Evolutionary conservation across 2,329 filamentous ascomycete species (phyloP).

Genomic region (Aureobasidium namibiae): DNA sequence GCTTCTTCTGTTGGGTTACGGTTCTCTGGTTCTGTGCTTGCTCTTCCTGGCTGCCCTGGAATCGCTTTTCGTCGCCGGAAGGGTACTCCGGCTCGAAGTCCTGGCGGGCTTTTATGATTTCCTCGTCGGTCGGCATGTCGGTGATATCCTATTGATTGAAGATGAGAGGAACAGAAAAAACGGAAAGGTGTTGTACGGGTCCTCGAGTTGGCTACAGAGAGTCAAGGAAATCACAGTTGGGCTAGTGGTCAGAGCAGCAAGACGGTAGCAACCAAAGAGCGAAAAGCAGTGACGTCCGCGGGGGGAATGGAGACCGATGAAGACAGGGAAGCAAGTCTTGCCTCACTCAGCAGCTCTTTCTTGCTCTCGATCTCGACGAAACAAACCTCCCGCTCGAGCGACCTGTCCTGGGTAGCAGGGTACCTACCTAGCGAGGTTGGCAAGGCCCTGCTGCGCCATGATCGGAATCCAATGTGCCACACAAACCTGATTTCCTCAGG

Average conservation of each 20-base stretch:
- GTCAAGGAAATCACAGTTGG: background rate
- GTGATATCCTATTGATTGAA: background rate
- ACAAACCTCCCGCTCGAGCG: background rate
- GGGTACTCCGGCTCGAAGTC: constrained; percentile 11
- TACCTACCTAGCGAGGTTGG: background rate
- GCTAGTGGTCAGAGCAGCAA: constrained; percentile 1
- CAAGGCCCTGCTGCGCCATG: constrained; percentile 1
- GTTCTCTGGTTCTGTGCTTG: constrained; percentile 29
- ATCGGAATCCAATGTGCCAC: constrained; percentile 2
- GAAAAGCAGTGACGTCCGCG: constrained; percentile 7
- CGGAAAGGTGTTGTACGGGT: background rate
- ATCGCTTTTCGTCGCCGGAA: constrained; percentile 5
- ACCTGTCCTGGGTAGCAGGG: background rate
- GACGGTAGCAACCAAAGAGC: background rate
- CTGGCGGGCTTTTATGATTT: background rate
- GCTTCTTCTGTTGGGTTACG: constrained; percentile 38
- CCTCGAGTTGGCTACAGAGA: background rate
- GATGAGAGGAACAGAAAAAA: background rate
- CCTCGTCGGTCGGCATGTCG: constrained; percentile 12
- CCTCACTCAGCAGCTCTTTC: background rate
- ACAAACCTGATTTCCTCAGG: constrained; percentile 10
- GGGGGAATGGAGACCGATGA: background rate
- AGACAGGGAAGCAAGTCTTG: background rate
- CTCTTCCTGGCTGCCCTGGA: constrained; percentile 3
- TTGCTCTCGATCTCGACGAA: constrained; percentile 1